A percentile compares a stretch with the other conserved stretches of the same genome.
Evolutionary conservation across 352 stramenopile species (phyloP).

Genomic region (Pythium sp.): DNA sequence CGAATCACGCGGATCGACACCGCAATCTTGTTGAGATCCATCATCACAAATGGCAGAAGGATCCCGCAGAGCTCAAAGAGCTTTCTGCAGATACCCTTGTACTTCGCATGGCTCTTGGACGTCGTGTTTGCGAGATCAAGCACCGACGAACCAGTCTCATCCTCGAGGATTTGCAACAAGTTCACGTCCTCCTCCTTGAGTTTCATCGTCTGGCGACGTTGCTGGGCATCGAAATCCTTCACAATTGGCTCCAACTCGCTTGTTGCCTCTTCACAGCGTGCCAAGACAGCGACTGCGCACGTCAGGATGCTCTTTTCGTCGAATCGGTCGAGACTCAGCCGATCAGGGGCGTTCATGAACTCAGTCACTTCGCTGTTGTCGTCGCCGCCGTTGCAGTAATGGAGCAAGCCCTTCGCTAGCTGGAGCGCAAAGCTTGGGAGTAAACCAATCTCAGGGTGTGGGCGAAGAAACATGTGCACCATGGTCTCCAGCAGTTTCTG

Average conservation of each 20-base stretch:
- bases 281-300: conserved; percentile 29
- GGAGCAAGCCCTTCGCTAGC: conserved; percentile 30
- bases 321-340: conserved; percentile 24
- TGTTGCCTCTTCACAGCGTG: conserved; percentile 29
- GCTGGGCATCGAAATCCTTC: conserved; percentile 37
- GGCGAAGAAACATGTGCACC: conserved; percentile 32
- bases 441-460: conserved; percentile 20
- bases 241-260: conserved; percentile 27
- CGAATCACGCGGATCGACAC: conserved; percentile 44
- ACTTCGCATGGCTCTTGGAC: conserved; percentile 20
- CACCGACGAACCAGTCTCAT: conserved; percentile 29
- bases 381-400: conserved; percentile 32
- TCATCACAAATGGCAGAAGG: conserved; percentile 43
- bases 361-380: conserved; percentile 15
- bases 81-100: conserved; percentile 31
- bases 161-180: conserved; percentile 34
- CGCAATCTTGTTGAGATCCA: conserved; percentile 33
- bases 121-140: conserved; percentile 23
- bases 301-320: conserved; percentile 35
- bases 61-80: conserved; percentile 36
- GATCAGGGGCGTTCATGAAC: conserved; percentile 6
- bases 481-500: conserved; percentile 33
- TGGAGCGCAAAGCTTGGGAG: conserved; percentile 25
- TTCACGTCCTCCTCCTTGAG: conserved; percentile 38
- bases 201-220: conserved; percentile 33